A percentile compares a stretch with the other conserved stretches of the same genome.
phyloP scores from a whole-genome alignment of 2,329 filamentous ascomycete species.

The Calonectria honghensis region DNA sequence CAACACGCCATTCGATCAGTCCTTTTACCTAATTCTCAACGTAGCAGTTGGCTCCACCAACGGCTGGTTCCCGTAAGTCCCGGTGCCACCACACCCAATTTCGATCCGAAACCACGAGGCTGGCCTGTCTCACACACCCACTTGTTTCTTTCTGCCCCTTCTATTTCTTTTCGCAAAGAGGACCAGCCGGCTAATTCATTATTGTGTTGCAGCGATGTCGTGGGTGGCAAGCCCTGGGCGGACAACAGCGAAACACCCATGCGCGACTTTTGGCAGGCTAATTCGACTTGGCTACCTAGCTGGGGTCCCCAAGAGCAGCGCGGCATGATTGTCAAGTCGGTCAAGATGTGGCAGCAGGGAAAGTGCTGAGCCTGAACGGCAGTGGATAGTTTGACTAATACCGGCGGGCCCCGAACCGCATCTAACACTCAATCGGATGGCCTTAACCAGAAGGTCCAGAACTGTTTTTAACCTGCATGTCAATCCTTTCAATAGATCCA shows the following conservation, averaged over 20 bases:
- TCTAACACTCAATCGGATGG: neutral
- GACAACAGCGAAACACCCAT: slow-evolving; percentile 62
- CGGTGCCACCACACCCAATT: neutral
- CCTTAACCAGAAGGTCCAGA: neutral
- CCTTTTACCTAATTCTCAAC: slow-evolving; percentile 70
- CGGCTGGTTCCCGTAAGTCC: slow-evolving; percentile 65
- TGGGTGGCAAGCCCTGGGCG: slow-evolving; percentile 66
- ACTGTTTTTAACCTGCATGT: neutral
- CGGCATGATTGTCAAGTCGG: slow-evolving; percentile 66
- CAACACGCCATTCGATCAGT: slow-evolving; percentile 70
- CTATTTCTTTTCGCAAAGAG: neutral
- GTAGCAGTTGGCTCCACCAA: slow-evolving; percentile 69
- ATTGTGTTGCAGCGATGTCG: slow-evolving; percentile 58
- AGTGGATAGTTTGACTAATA: neutral
- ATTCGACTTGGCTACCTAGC: slow-evolving; percentile 63
- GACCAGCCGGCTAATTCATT: slow-evolving; percentile 37
- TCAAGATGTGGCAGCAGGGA: slow-evolving; percentile 67
- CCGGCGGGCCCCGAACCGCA: neutral
- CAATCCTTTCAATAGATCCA: slow-evolving; percentile 2
- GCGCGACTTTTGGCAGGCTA: slow-evolving; percentile 64
- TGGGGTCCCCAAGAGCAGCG: slow-evolving; percentile 57
- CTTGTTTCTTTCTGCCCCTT: neutral
- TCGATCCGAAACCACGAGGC: slow-evolving; percentile 21
- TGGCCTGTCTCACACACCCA: neutral
- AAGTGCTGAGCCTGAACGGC: slow-evolving; percentile 39